phyloP scores from a whole-genome alignment of 2,329 filamentous ascomycete species.

The Diaporthe nobilis region DNA sequence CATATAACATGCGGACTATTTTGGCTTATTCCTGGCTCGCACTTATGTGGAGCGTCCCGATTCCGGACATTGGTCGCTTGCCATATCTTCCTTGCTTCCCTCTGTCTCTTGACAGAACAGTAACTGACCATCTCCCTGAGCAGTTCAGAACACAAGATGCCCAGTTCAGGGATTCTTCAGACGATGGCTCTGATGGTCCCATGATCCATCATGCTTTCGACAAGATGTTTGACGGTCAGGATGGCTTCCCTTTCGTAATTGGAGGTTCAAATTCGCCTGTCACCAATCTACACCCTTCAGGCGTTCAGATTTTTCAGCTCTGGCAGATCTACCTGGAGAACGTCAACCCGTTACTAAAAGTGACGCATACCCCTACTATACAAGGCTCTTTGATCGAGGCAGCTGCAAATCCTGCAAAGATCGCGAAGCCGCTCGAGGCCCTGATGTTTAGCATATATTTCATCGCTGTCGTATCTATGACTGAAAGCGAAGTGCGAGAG shows the following conservation, averaged over 20 bases:
- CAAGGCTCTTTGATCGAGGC: slow-evolving; percentile 76
- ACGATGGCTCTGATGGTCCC: slow-evolving; percentile 66
- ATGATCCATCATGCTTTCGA: slow-evolving; percentile 72
- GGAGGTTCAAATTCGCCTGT: slow-evolving; percentile 60
- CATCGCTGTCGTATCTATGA: slow-evolving; percentile 70
- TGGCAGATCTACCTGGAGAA: slow-evolving; percentile 81
- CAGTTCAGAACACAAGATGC: slow-evolving; percentile 66
- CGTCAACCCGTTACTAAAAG: slow-evolving; percentile 77
- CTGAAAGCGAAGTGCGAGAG: slow-evolving; percentile 64
- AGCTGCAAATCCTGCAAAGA: slow-evolving; percentile 66
- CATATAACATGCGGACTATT: background rate
- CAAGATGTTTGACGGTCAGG: slow-evolving; percentile 68
- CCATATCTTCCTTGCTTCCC: background rate
- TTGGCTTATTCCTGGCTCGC: background rate
- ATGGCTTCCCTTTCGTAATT: slow-evolving; percentile 71
- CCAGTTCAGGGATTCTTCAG: slow-evolving; percentile 66
- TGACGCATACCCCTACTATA: slow-evolving; percentile 76
- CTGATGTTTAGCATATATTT: slow-evolving; percentile 78
- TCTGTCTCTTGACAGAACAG: background rate
- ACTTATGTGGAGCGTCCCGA: background rate
- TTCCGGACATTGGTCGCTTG: background rate
- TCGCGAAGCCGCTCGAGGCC: slow-evolving; percentile 71
- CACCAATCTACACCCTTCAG: slow-evolving; percentile 64
- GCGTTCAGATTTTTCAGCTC: slow-evolving; percentile 73
- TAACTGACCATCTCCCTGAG: background rate